Base-by-base conservation (phyloP, 2,329 filamentous ascomycete genomes). In the Stemphylium lycopersici region DNA sequence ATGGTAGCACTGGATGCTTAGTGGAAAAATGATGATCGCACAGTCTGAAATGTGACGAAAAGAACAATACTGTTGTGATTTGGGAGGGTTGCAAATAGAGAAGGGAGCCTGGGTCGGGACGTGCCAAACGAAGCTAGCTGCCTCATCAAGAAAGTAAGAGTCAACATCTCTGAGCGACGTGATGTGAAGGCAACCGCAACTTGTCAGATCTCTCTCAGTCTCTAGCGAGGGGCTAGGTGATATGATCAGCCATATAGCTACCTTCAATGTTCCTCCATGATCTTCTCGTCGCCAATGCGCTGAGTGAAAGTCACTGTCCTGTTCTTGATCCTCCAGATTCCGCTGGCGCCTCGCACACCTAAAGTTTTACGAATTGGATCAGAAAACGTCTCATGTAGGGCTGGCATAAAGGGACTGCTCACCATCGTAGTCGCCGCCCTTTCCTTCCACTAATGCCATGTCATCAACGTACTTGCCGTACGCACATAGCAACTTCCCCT, bases 391-490 rank as follows among this genome's bases (percentile, higher is more conserved):
- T 36, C 15, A 13, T 3, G 6, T 7, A 34, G 4, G 1, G 2
- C 15, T 20, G 32, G 13, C 3, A 7, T 31, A 11, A 24, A n/a
- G 13, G 2, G 20, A 16, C 8, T 6, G 13, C 42, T 8, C 5
- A 45, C 69, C 69, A 40, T 74, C 70, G 11, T 38, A 55, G 40
- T 69, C 61, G 7, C 56, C 65, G 4, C 55, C 53, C 12, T 56
- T 60, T 16, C 61, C 59, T 33, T 60, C 59, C 18, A 69, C 45
- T 24, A 70, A 58, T 1, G 76, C 62, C 7, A 79, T 55, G 33
- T 71, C 64, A 54, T 79, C 78, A 3, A 70, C 58, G 50, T 79
- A 79, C 48, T 65, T 74, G 8, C 77, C 77, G 52, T 76, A 79
- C 13, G 77, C 77, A 22, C 73, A 76, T 2, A 78, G 67, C 34